Percentiles rank a stretch among this genome's conserved stretches.
These are phyloP conservation scores for Metschnikowia dekortorum DNA, from an alignment of 805 yeast species.

Conservation along the genomic window DNA sequence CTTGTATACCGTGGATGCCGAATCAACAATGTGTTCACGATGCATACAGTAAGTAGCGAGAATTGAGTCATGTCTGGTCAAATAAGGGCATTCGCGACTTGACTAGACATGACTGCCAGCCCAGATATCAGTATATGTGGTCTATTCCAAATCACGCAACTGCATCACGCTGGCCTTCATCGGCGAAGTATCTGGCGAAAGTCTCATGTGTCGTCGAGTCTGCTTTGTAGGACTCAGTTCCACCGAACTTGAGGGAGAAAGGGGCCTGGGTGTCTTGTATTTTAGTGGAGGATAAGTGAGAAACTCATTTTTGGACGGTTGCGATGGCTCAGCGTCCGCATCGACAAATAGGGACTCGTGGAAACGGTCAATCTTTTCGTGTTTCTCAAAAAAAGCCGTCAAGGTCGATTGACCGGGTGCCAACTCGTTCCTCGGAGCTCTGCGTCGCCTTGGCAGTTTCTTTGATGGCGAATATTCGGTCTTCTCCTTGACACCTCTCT, in stretches of 20 bases:
- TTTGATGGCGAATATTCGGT: background rate
- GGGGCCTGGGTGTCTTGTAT: background rate
- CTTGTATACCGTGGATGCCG: background rate
- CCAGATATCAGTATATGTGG: background rate
- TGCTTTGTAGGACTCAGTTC: constrained; percentile 17
- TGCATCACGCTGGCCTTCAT: background rate
- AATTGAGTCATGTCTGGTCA: too few species aligned
- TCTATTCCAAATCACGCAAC: background rate
- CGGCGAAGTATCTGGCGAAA: constrained; percentile 13
- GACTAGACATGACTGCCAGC: too few species aligned
- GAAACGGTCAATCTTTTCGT: constrained; percentile 3
- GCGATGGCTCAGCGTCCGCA: constrained; percentile 13
- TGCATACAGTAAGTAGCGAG: background rate
- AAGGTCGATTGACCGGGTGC: constrained; percentile 19
- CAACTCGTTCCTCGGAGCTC: constrained; percentile 3
- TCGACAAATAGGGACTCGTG: constrained; percentile 8
- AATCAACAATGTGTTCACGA: background rate
- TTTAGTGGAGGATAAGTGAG: background rate
- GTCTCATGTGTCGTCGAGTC: constrained; percentile 2
- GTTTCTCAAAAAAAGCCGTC: constrained; percentile 13
- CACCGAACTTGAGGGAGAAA: constrained; percentile 4
- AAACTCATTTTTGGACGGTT: background rate
- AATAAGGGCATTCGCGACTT: too few species aligned
- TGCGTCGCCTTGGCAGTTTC: constrained; percentile 8
- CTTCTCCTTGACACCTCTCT: background rate